phyloP scores from a whole-genome alignment of 2,329 filamentous ascomycete species.

The Trichoderma sp. region DNA sequence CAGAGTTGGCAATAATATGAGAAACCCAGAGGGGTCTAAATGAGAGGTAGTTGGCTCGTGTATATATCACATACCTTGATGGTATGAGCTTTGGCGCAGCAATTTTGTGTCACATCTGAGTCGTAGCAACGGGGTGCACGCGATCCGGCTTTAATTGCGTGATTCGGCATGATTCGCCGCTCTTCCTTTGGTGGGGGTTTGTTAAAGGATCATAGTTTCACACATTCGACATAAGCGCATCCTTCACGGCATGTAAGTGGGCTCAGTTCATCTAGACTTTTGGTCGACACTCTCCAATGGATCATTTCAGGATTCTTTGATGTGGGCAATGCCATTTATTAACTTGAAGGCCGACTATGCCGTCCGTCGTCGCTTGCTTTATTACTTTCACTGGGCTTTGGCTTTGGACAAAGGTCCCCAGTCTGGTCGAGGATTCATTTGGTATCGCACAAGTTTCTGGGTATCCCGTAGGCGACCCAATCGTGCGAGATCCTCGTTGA shows the following conservation, averaged over 20 bases:
- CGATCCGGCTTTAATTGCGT: slow-evolving; percentile 19
- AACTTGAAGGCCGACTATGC: not conserved
- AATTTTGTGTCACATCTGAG: not conserved
- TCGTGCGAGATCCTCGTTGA: slow-evolving; percentile 75
- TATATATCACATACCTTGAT: not conserved
- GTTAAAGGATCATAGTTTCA: not conserved
- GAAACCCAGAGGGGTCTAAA: not conserved
- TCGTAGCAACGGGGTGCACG: not conserved
- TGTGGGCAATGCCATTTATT: slow-evolving; percentile 27
- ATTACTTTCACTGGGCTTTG: slow-evolving; percentile 55
- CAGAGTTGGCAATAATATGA: not conserved
- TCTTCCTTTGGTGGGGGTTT: slow-evolving; percentile 2
- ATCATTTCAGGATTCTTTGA: slow-evolving; percentile 19
- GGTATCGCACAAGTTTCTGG: slow-evolving; percentile 79
- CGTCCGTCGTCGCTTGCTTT: not conserved
- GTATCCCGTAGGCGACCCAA: slow-evolving; percentile 70
- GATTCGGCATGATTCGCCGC: slow-evolving; percentile 22
- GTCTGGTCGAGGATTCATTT: slow-evolving; percentile 84
- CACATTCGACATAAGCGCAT: not conserved
- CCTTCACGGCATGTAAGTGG: not conserved
- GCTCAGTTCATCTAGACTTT: not conserved
- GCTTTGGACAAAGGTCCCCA: slow-evolving; percentile 82
- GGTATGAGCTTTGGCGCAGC: not conserved
- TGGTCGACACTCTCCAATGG: not conserved
- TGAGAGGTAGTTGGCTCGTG: not conserved